Evolutionary conservation across 2,329 filamentous ascomycete species (phyloP), one percentile per base, ranked within the genome.

Genomic region (Trichophyton equinum): DNA sequence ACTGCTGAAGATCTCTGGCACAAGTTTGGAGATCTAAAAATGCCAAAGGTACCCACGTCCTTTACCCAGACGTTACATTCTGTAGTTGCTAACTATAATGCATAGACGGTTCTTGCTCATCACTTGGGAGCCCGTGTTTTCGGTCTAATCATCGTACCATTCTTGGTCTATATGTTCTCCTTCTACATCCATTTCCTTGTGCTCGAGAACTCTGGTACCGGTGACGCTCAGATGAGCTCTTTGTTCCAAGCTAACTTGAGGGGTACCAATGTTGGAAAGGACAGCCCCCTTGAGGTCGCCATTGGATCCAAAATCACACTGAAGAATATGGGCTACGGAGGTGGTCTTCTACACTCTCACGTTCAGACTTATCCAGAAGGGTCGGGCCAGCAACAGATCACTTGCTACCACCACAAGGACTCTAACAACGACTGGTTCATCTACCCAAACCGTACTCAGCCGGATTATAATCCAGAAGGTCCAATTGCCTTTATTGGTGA

Each of bases 351-450:
- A 53, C 92, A 97, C 77, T 96, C 91, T 47, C 94, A 97, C 79
- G 84, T 96, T 64, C 92, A 97, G 76, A 96, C 91, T 7, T 97
- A 90, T 73, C 92, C 92, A 0, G 91, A 96, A 71, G 94, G 92
- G 36, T 97, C 94, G 42, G 78, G 78, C 59, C 94, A 99, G 76
- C 95, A 99, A 75, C 94, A 99, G 74, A 86, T 99, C 64, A 99
- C 94, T 64, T 99, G 95, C 80, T 99, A 99, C 77, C 94, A 99
- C 77, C 94, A 99, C 81, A 99, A 99, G 75, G 94, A 99, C 79
- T 82, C 92, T 73, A 99, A 99, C 83, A 99, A 99, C 74, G 94
- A 99, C 74, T 99, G 94, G 94, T 96, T 95, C 77, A 91, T 99
- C 76, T 96, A 96, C 74, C 94, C 94, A 27, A 96, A 92, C 77